Base-by-base conservation (phyloP, 2,329 filamentous ascomycete genomes). In the Talaromyces sp. region DNA sequence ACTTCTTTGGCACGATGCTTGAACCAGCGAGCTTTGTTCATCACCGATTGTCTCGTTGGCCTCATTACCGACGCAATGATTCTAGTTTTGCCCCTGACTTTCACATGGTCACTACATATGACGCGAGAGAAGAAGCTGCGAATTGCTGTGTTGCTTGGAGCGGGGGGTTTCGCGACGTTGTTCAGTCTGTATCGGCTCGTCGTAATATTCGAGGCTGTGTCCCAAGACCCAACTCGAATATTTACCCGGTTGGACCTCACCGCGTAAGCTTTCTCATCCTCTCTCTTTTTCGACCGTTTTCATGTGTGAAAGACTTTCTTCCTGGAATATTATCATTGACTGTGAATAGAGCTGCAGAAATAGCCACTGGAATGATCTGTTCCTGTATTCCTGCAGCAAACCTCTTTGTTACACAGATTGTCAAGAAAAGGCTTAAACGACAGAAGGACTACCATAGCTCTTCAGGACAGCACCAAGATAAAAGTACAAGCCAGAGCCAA, bases 61-160 rank as follows among this genome's bases (percentile, higher is more conserved):
- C 54, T 58, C 31, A 72, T 83, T 58, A 87, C 84, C 33, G 86
- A 88, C 71, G 79, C 88, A 59, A 75, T 82, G 10, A 77, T 84
- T 24, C 81, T 84, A 11, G 65, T 83, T 1, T 72, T 14, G 39
- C 16, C 39, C 14, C 4, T 41, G 39, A 41, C 14, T 41, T 41
- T 41, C 6, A 41, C 39, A 2, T 73, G 79, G 69, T 71, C 72
- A 13, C 69, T 84, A 5, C 77, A 82, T 66, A 74, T 86, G 27
- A 78, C 82, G 1, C 67, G 71, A 6, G 79, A 75, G 56, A 83
- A 85, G 67, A 80, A 58, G 22, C 31, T 58, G 11, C 16, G 54
- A 35, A 58, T 58, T 37, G 35, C 35, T 19, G 54, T 41, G 31
- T 14, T 58, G 31, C 54, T 58, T 58, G 54, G 54, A 37, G 54